Evolutionary conservation across 306 rosid species (phyloP), one percentile per base, ranked within the genome.

Genomic region (Dicorynia guianensis): DNA sequence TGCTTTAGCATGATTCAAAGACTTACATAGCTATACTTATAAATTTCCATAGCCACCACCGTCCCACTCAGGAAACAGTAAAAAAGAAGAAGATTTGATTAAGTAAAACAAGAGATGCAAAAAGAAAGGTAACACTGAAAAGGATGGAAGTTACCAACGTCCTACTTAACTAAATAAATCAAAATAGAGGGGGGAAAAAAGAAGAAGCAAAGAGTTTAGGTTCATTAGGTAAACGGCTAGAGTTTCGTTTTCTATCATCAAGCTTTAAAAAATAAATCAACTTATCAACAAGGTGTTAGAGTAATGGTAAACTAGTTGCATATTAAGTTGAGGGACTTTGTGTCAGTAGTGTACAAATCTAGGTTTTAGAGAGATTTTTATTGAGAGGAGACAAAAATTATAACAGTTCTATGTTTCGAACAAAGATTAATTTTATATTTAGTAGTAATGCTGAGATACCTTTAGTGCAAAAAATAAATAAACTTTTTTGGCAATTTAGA

Each of bases 401-500:
- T n/a, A n/a, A n/a, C n/a, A n/a, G n/a, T n/a, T n/a, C n/a, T n/a
- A n/a, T n/a, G n/a, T n/a, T n/a, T n/a, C n/a, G n/a, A n/a, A n/a
- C n/a, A n/a, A n/a, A n/a, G n/a, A n/a, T n/a, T n/a, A n/a, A n/a
- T n/a, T n/a, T n/a, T n/a, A n/a, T n/a, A n/a, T n/a, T n/a, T n/a
- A n/a, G n/a, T n/a, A n/a, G n/a, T n/a, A n/a, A n/a, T n/a, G n/a
- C n/a, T n/a, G n/a, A n/a, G n/a, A n/a, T n/a, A n/a, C n/a, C n/a
- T n/a, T n/a, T n/a, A n/a, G n/a, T n/a, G n/a, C n/a, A n/a, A n/a
- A 36, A 50, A 53, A 54, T 38, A 18, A 50, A 17, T 15, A 47
- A 20, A 50, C 43, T 70, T 65, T 67, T 60, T 72, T 43, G 5
- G 34, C 2, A 49, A 54, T 40, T 68, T 77, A 76, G 71, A 73